Evolutionary conservation across 2,329 filamentous ascomycete species (phyloP), one percentile per base, ranked within the genome.

Genomic region (Cadophora luteo-olivacea): DNA sequence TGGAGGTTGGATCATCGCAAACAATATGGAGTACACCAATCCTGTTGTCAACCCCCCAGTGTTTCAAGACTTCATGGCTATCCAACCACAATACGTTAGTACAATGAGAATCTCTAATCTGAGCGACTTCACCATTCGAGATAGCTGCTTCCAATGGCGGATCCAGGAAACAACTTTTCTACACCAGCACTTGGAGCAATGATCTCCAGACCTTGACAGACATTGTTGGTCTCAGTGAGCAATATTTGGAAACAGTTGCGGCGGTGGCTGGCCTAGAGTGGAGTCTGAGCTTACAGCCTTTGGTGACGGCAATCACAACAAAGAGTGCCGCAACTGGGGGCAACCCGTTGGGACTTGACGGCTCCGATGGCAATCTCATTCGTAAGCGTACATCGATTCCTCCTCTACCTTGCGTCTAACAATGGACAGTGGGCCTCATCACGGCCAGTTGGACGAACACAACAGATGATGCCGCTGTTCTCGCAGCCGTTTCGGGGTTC

Each of bases 1-100:
- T 36, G 24, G 36, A 0, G 29, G 41, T 12, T 89, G 87, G 61
- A 92, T 94, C 14, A 84, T 87, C 45, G 84, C 87, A 33, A 84
- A 84, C 61, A 84, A 87, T 14, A 85, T 89, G 22, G 79, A 81
- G 14, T 65, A 65, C 51, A 65, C 63, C 12, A 45, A 57, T 24
- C 51, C 63, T 36, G 90, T 91, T 65, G 85, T 89, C 67, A 86
- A 92, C 75, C 38, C 67, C 24, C 69, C 67, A 9, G 64, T 67
- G 12, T 68, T 71, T 49, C 64, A 69, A 38, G 65, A 61, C 25
- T 68, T 72, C 66, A 52, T 70, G 65, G 66, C 70, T 54, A 54
- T 72, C 41, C 66, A 64, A 25, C 61, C 61, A n/a, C 61, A 54
- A 33, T 36, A 51, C 45, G 61, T 49, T 16, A 64, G 33, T n/a